Evolutionary conservation across 257 asterid genomes (phyloP), one percentile per base, ranked within the genome.

Genomic region (Leonotis leonurus): DNA sequence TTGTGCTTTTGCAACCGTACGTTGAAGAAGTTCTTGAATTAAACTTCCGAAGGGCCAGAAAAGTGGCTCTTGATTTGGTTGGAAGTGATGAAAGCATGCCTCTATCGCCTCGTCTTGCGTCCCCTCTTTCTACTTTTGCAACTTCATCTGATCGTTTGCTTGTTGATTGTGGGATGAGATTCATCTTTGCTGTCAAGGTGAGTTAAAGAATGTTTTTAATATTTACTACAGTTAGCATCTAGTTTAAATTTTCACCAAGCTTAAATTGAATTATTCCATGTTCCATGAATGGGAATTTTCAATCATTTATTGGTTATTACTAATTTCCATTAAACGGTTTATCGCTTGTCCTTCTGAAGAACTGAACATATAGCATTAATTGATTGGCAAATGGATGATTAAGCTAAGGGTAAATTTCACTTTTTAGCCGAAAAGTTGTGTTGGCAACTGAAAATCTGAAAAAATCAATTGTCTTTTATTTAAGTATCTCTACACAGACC

Each of bases 41-140:
- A 66, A 93, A 89, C 75, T 89, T 85, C 72, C 67, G 85, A 54
- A 66, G 96, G 69, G 96, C 99, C 26, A 85, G 95, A 77, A 89
- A 68, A 78, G 70, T 68, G 62, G 90, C 85, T 80, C 89, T 89
- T 56, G 95, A 93, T 84, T 80, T 93, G 79, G 82, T 72, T 56
- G 85, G 83, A 65, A 79, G 69, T 70, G 95, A 87, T 40, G 97
- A 84, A 75, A 76, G 60, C 66, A 77, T 79, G 77, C 91, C 89
- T 41, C 75, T 93, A 55, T 93, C 99, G 25, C 99, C 99, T 44
- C 97, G 99, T 50, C 82, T 93, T 69, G 97, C 97, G 12, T 89
- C 97, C 70, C 99, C 96, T 5, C 94, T 89, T 65, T 81, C 99
- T 53, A 86, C 97, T 46, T 93, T 93, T 63, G 80, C 89, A 58